Evolutionary conservation across 192 early-diverging fungal genomes (phyloP).

Genomic region (Coemansia sp.): DNA sequence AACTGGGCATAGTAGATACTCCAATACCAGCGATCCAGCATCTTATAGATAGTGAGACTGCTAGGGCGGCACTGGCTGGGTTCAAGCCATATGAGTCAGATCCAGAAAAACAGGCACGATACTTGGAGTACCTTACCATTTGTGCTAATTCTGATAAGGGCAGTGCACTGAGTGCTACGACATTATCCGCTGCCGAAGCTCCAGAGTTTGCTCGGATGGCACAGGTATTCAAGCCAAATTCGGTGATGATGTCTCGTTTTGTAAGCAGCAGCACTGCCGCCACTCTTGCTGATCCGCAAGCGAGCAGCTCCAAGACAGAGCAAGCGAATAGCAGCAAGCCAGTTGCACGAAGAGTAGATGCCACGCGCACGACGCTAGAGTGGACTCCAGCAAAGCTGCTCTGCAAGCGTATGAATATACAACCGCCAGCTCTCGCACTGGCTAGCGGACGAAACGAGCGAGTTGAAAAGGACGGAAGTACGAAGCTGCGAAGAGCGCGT

Average conservation of each 20-base stretch:
- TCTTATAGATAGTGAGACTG: not conserved
- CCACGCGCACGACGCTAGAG: slow-evolving; percentile 16
- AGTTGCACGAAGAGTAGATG: not conserved
- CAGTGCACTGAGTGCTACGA: not conserved
- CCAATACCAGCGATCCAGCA: not conserved
- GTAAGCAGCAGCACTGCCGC: not conserved
- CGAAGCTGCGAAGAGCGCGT: slow-evolving; percentile 9
- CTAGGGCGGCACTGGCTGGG: slow-evolving; percentile 15
- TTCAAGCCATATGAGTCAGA: slow-evolving; percentile 16
- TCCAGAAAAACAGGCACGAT: slow-evolving; percentile 8
- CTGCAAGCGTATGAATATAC: slow-evolving; percentile 39
- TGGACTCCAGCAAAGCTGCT: slow-evolving; percentile 32
- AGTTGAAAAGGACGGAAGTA: not conserved
- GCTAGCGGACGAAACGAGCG: not conserved
- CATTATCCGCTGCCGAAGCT: not conserved
- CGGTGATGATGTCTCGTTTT: slow-evolving; percentile 29
- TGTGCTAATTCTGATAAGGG: not conserved
- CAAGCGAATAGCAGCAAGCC: not conserved
- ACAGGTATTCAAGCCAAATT: slow-evolving; percentile 4
- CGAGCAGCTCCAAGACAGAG: not conserved
- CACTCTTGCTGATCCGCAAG: not conserved
- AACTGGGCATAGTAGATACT: slow-evolving; percentile 17
- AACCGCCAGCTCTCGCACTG: slow-evolving; percentile 13
- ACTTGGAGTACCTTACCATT: slow-evolving; percentile 9
- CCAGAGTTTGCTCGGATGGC: slow-evolving; percentile 19